A percentile compares a stretch with the other conserved stretches of the same genome.
Evolutionary conservation across 2,329 filamentous ascomycete species (phyloP).

Genomic region (Paramyrothecium roridum): DNA sequence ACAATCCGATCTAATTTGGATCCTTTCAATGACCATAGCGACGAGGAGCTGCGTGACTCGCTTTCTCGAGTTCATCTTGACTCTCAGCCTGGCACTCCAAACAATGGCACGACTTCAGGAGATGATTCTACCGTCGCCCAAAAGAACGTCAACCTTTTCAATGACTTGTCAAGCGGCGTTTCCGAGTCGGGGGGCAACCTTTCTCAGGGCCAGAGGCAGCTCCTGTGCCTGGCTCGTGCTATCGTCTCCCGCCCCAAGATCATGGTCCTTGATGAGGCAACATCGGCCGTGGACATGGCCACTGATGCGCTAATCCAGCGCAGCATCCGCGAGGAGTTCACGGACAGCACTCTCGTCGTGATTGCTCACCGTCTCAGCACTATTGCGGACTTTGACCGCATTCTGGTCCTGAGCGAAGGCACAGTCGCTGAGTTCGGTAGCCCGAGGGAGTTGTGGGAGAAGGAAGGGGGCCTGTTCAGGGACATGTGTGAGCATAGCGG

Average conservation of each 20-base stretch:
- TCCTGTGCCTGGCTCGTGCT: constrained; percentile 70
- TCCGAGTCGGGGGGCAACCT: constrained; percentile 72
- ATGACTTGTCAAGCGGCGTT: constrained; percentile 58
- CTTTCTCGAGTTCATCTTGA: constrained; percentile 65
- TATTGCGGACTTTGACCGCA: constrained; percentile 73
- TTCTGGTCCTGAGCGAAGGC: constrained; percentile 69
- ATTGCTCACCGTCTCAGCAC: constrained; percentile 76
- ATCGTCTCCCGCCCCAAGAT: constrained; percentile 71
- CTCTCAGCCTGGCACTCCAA: constrained; percentile 34
- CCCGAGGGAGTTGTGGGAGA: constrained; percentile 59
- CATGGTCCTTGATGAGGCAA: constrained; percentile 79
- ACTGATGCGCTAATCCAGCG: constrained; percentile 74
- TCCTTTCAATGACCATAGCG: constrained; percentile 68
- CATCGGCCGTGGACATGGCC: constrained; percentile 73
- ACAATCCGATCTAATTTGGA: constrained; percentile 76
- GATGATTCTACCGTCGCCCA: constrained; percentile 25
- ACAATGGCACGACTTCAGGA: constrained; percentile 33
- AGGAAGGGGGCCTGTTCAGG: constrained; percentile 51
- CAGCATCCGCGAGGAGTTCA: constrained; percentile 69
- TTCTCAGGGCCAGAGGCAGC: constrained; percentile 73
- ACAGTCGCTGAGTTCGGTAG: constrained; percentile 64
- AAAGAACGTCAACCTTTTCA: constrained; percentile 64
- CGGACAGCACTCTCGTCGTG: constrained; percentile 64
- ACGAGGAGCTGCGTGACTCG: constrained; percentile 66
- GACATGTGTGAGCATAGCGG: constrained; percentile 63